Conservation (phyloP, 2,329 filamentous ascomycete species). For the Aureobasidium musti region DNA sequence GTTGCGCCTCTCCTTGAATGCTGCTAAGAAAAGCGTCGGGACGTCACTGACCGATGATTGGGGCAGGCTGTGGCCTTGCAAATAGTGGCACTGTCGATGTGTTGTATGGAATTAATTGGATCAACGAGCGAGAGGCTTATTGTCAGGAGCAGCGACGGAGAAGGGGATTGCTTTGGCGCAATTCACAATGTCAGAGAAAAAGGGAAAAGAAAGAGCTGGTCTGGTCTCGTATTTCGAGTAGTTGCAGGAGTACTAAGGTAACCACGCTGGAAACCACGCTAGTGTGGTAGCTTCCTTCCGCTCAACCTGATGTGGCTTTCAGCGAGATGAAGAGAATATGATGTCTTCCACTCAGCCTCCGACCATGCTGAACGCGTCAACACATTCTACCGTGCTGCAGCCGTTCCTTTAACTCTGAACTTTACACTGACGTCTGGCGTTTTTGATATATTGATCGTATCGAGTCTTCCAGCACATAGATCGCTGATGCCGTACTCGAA, state of each 20-base stretch:
- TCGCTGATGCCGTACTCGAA: constrained; percentile 9
- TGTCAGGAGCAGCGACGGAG: constrained; percentile 7
- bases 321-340: constrained; percentile 16
- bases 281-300: constrained; percentile 7
- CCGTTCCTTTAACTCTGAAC: background rate
- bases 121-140: constrained; percentile 4
- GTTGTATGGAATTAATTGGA: constrained; percentile 17
- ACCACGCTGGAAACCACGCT: constrained; percentile 4
- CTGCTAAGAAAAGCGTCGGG: constrained; percentile 28
- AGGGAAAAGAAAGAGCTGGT: constrained; percentile 3
- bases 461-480: background rate
- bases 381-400: background rate
- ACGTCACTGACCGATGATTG: constrained; percentile 27
- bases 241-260: constrained; percentile 3
- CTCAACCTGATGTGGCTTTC: constrained; percentile 21
- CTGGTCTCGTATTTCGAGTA: constrained; percentile 24
- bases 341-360: constrained; percentile 14
- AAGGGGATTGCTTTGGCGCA: constrained; percentile 5
- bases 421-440: constrained; percentile 2
- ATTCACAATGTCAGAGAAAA: constrained; percentile 10
- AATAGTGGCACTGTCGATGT: constrained; percentile 6
- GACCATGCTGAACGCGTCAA: constrained; percentile 14
- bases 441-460: background rate
- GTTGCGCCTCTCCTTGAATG: constrained; percentile 9
- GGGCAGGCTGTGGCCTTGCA: constrained; percentile 2